Evolutionary conservation across 257 asterid species (phyloP), one percentile per base, ranked within the genome.

Genomic region (Ilex aquifolium): DNA sequence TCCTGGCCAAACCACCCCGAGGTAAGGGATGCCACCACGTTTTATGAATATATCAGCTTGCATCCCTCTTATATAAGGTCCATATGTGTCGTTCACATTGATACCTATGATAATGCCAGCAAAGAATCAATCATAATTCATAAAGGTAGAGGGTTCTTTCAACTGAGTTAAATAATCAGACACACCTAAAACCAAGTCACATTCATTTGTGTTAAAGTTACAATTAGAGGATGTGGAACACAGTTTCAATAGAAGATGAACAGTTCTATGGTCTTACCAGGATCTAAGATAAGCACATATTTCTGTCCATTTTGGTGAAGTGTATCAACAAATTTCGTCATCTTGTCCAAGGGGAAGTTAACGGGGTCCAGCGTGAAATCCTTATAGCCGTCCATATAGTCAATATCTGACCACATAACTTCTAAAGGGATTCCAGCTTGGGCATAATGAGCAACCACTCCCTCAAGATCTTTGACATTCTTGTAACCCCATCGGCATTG

Each of bases 341-440:
- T 77, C 70, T 74, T 56, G 49, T 74, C 74, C 48, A 55, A 67
- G 0, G 97, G 97, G 44, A 82, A 92, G 54, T 87, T 85, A 58
- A 89, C 31, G 40, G 97, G 95, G 65, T 92, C 95, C 15, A 92
- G 80, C 11, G 97, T 92, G 76, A 92, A 92, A 71, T 92, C 99
- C 75, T 92, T 92, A 75, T 73, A 87, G 5, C 70, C 86, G 39
- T 92, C 99, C 99, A 92, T 89, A 84, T 92, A 74, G 77, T 92
- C 99, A 27, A 89, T 88, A 68, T 92, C 97, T 2, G 90, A 89
- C 99, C 99, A 92, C 78, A 92, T 85, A 54, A 83, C 94, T 61
- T 92, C 99, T 12, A 92, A 80, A 16, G 99, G 99, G 54, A 92
- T 88, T 58, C 49, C 46, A 51, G 96, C 88, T 64, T 83, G 85